These are phyloP conservation scores for Irpex sp. DNA, from an alignment of 1,284 basidiomycete species.

Conservation along the genomic window DNA sequence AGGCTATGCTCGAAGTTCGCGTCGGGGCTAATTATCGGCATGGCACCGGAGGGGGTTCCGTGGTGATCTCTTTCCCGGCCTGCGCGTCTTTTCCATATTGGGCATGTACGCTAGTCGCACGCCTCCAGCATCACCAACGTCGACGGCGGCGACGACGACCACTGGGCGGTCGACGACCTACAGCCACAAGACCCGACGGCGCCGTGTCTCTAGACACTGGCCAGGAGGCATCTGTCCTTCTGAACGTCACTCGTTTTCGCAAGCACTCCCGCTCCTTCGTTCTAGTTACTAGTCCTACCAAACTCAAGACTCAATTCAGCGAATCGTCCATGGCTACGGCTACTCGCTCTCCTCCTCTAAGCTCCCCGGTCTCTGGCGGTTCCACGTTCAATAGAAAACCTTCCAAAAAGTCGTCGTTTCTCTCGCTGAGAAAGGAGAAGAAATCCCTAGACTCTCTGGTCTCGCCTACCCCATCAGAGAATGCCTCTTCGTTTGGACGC, in stretches of 20 bases:
- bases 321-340: constrained; percentile 24
- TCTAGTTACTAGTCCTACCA: constrained; percentile 10
- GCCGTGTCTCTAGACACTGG: neutral
- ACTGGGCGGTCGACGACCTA: constrained; percentile 2
- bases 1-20: too few species aligned
- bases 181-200: neutral
- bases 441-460: constrained; percentile 34
- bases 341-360: constrained; percentile 20
- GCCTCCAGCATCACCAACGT: neutral
- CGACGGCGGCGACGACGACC: constrained; percentile 3
- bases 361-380: constrained; percentile 14
- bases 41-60: neutral
- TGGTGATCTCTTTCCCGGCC: neutral
- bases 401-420: constrained; percentile 49
- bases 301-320: constrained; percentile 7
- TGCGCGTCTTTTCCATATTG: neutral
- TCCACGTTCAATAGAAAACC: constrained; percentile 34
- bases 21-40: too few species aligned
- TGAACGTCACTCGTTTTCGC: constrained; percentile 15
- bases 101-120: neutral
- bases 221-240: neutral
- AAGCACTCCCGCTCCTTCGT: constrained; percentile 14
- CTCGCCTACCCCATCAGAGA: constrained; percentile 14
- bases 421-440: constrained; percentile 52
- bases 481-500: constrained; percentile 27